Evolutionary conservation across 2,329 filamentous ascomycete species (phyloP).

Genomic region (Fusarium miscanthi): DNA sequence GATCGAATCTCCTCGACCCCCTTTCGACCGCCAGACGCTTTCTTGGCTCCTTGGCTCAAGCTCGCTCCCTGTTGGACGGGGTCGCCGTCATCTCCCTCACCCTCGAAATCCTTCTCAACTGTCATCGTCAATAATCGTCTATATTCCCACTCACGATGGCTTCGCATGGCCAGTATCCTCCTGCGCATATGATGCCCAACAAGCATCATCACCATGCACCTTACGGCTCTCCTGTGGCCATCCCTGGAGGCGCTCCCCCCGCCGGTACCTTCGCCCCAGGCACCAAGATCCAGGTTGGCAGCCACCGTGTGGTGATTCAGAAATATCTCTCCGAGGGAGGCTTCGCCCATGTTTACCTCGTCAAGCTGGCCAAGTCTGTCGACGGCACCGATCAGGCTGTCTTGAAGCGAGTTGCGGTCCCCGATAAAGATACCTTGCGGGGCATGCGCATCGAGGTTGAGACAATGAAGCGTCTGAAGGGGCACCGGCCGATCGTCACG

Average conservation of each 20-base stretch:
- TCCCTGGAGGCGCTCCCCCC: slow-evolving; percentile 64
- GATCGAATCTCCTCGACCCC: slow-evolving; percentile 22
- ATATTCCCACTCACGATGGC: slow-evolving; percentile 46
- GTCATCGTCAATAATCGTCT: slow-evolving; percentile 7
- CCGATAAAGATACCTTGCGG: slow-evolving; percentile 92
- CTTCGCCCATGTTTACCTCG: slow-evolving; percentile 98
- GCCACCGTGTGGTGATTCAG: slow-evolving; percentile 92
- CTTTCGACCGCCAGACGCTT: slow-evolving; percentile 34
- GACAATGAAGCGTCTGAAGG: slow-evolving; percentile 99
- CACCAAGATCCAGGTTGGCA: slow-evolving; percentile 96
- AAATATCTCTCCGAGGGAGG: slow-evolving; percentile 98
- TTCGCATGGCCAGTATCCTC: slow-evolving; percentile 51
- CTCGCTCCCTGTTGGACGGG: slow-evolving; percentile 35
- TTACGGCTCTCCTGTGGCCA: slow-evolving; percentile 58
- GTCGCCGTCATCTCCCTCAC: slow-evolving; percentile 33
- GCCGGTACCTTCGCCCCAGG: slow-evolving; percentile 90
- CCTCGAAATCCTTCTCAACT: slow-evolving; percentile 22
- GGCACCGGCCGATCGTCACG: slow-evolving; percentile 94
- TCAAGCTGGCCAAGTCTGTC: slow-evolving; percentile 82
- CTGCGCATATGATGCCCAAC: slow-evolving; percentile 42
- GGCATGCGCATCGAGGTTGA: slow-evolving; percentile 99
- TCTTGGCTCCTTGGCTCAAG: slow-evolving; percentile 30
- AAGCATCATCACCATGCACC: slow-evolving; percentile 56
- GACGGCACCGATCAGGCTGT: slow-evolving; percentile 85
- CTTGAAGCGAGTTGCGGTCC: slow-evolving; percentile 93